Conservation (phyloP, 345 rosid species). For the Ricinus communis region DNA sequence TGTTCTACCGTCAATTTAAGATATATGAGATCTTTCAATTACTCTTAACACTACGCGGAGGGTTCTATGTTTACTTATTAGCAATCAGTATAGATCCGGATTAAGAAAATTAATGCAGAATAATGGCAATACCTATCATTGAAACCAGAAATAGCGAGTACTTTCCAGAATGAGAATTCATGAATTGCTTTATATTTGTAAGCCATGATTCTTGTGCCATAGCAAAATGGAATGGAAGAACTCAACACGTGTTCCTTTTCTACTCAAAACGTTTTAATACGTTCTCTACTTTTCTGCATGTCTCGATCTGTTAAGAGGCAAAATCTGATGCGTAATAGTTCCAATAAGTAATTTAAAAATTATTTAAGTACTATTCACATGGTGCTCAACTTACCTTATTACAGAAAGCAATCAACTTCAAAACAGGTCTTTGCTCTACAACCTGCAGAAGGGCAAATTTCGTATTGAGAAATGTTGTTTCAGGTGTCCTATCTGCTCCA, state of each 20-base stretch:
- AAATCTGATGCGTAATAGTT: neutral
- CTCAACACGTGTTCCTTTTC: slow-evolving; percentile 52
- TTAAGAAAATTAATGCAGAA: neutral
- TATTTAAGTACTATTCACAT: neutral
- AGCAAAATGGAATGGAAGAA: slow-evolving; percentile 88
- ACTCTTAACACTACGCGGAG: neutral
- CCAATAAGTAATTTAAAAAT: neutral
- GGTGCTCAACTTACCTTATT: slow-evolving; percentile 60
- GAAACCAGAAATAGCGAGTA: slow-evolving; percentile 66
- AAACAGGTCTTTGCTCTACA: slow-evolving; percentile 53
- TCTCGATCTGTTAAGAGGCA: slow-evolving; percentile 72
- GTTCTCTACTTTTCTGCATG: slow-evolving; percentile 97
- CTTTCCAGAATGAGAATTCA: slow-evolving; percentile 38
- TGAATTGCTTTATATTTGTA: slow-evolving; percentile 76
- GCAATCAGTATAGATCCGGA: neutral
- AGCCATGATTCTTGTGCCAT: slow-evolving; percentile 64
- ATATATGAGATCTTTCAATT: slow-evolving; percentile 4
- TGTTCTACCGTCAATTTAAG: slow-evolving; percentile 51
- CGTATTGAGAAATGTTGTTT: slow-evolving; percentile 77
- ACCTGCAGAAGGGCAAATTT: slow-evolving; percentile 75
- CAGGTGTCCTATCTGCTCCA: slow-evolving; percentile 56
- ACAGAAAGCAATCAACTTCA: slow-evolving; percentile 80
- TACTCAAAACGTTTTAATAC: slow-evolving; percentile 67
- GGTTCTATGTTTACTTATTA: neutral
- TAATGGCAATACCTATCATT: slow-evolving; percentile 61